Evolutionary conservation across 768 basidiomycete species (phyloP), one percentile per base, ranked within the genome.

Genomic region (Solioccasus polychromus): DNA sequence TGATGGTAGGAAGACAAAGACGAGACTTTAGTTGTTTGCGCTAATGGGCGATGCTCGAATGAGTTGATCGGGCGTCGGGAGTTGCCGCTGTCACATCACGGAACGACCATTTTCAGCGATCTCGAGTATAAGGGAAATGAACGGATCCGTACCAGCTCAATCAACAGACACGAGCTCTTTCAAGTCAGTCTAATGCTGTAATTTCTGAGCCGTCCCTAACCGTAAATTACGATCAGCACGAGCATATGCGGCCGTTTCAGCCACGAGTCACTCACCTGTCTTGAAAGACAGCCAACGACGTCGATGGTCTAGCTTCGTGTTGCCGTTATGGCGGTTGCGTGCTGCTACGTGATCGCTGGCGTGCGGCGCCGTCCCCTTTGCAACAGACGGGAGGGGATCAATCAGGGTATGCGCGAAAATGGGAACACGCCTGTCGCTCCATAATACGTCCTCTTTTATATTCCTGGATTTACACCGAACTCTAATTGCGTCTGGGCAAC

Each of bases 21-120:
- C 61, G 69, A 51, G 42, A 58, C 51, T 54, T n/a, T 28, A 47
- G 52, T 44, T 43, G 64, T 59, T 51, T 61, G 64, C 62, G 59
- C 42, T 45, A 42, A 60, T 48, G 53, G 53, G 52, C 53, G 60
- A 64, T 62, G 58, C 72, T 68, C 59, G 66, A 61, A 48, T 54
- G 50, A 29, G 72, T n/a, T 75, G 78, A 79, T 79, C 79, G 78
- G 71, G 68, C 67, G 73, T 77, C 78, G 78, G 78, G 51, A 58
- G 60, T 69, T 74, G 67, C 74, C 73, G 75, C 71, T 68, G 63
- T 67, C 63, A 62, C 59, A 64, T 66, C 59, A 59, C 56, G 62
- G 59, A 69, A 47, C 37, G 46, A 65, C 64, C 68, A 60, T 58
- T 64, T 65, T 72, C 61, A 62, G 74, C 72, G 70, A 74, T 68